These are phyloP conservation scores for Nemania sp. DNA, from an alignment of 2,329 filamentous ascomycete genomes.

Conservation along the genomic window DNA sequence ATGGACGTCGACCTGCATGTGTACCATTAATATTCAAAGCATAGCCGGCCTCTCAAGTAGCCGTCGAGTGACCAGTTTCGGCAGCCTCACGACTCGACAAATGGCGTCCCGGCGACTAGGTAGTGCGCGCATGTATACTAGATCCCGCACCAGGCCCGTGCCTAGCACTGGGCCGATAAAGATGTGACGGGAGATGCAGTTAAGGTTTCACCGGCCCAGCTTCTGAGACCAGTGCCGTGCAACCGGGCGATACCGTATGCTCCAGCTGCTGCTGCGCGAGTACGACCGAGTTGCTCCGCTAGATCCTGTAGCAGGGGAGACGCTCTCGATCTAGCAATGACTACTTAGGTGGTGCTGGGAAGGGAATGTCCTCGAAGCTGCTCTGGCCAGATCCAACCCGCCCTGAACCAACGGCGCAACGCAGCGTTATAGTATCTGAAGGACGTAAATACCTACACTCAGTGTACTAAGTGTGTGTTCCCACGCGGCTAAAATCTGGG, in stretches of 20 bases:
- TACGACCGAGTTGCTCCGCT: conserved; percentile 1
- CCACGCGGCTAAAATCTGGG: not conserved
- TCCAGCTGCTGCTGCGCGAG: not conserved
- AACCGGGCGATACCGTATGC: not conserved
- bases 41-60: not conserved
- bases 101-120: not conserved
- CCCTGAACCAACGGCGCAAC: conserved; percentile 1
- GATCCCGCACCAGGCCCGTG: not conserved
- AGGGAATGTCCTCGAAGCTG: not conserved
- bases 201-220: conserved; percentile 1
- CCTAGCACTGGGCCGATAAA: not conserved
- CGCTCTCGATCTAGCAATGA: not conserved
- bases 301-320: conserved; percentile 3
- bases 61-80: not conserved
- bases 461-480: conserved; percentile 2
- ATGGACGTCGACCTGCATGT: not conserved
- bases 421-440: not conserved
- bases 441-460: not conserved
- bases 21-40: not conserved
- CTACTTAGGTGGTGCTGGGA: not conserved
- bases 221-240: not conserved
- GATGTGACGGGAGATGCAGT: not conserved
- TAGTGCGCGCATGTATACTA: not conserved
- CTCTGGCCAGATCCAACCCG: not conserved
- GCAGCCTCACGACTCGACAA: conserved; percentile 5